A percentile compares a stretch with the other conserved stretches of the same genome.
Evolutionary conservation across 225 moss, liverwort and hornwort genomes (phyloP).

Genomic region (Marchantia paleacea): DNA sequence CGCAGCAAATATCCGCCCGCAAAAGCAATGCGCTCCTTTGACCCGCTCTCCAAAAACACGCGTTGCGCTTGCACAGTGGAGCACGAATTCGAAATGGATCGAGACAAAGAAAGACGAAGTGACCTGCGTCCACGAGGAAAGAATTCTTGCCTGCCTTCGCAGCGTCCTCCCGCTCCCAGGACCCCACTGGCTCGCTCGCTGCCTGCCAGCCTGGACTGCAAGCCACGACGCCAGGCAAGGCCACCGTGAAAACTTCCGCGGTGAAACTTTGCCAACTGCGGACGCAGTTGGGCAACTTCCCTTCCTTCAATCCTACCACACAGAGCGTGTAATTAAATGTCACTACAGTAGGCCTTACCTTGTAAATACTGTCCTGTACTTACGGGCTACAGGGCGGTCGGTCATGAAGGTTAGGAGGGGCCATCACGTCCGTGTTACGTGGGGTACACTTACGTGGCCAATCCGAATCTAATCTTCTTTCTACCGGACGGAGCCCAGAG

Average conservation of each 20-base stretch:
- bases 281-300: too few species aligned
- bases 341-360: neutral
- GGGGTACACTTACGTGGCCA: neutral
- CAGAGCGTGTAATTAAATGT: too few species aligned
- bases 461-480: neutral
- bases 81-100: neutral
- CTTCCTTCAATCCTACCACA: too few species aligned
- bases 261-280: too few species aligned
- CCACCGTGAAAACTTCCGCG: too few species aligned
- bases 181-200: too few species aligned
- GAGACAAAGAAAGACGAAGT: neutral
- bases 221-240: neutral
- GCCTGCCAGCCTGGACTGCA: too few species aligned
- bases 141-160: neutral
- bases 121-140: neutral
- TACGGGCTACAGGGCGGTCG: neutral
- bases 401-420: neutral
- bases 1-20: neutral
- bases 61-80: neutral
- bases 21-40: neutral
- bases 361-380: neutral
- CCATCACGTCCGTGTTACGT: constrained; percentile 1
- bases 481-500: too few species aligned
- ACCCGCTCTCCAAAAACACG: neutral
- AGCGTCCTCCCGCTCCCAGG: too few species aligned